Evolutionary conservation across 2,329 filamentous ascomycete genomes (phyloP).

Genomic region (Nemania diffusa): DNA sequence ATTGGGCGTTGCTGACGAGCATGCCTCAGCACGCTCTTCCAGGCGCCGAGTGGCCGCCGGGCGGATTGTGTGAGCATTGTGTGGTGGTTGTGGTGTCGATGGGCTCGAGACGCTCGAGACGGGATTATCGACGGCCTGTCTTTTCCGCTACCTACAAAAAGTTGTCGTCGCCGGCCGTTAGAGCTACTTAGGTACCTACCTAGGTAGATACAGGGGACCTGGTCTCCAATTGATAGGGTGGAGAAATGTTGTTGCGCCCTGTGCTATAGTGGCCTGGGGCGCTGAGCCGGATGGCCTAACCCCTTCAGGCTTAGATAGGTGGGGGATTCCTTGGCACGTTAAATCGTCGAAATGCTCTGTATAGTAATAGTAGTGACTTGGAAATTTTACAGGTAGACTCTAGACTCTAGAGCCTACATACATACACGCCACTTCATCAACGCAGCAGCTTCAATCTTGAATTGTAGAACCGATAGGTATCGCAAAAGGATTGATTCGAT

Average conservation of each 20-base stretch:
- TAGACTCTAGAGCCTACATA: no score
- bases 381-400: conserved; percentile 1
- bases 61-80: conserved; percentile 69
- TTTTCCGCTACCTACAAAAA: conserved; percentile 21
- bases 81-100: conserved; percentile 20
- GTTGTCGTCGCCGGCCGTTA: conserved; percentile 28
- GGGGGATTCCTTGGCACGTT: background rate
- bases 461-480: background rate
- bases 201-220: background rate
- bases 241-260: conserved; percentile 42
- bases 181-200: background rate
- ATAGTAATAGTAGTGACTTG: background rate
- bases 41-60: conserved; percentile 75
- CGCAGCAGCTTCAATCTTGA: background rate
- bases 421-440: background rate
- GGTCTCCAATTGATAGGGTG: conserved; percentile 28
- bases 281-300: background rate
- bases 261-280: background rate
- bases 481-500: background rate
- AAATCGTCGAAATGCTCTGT: background rate
- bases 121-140: background rate
- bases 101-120: conserved; percentile 8
- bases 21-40: conserved; percentile 72
- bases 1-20: conserved; percentile 60
- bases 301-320: background rate